Evolutionary conservation across 805 yeast species (phyloP), one percentile per base, ranked within the genome.

Genomic region (Metschnikowia borealis): DNA sequence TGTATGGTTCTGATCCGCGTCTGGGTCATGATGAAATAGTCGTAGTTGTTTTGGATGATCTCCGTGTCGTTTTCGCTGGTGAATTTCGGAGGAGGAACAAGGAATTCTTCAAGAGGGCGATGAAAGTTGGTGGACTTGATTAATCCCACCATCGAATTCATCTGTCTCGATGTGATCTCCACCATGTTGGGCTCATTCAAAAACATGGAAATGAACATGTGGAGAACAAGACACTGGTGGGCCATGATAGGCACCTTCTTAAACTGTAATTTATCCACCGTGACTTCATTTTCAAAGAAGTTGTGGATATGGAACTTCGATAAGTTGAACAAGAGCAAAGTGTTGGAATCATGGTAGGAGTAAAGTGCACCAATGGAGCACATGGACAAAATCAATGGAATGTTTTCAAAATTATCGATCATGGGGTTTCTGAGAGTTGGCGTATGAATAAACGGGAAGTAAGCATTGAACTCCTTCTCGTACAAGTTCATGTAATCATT

Each of bases 331-430:
- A 87, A 67, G 8, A 86, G 71, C 58, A 85, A 75, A 0, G 96
- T 87, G 62, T 87, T 87, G 35, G 84, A 70, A 32, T 89, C 86
- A 60, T 87, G 90, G 68, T 86, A 89, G 0, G 89, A 82, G 61
- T 87, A 89, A 20, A 91, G 74, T 0, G 97, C 96, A 39, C 98
- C 98, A 51, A 91, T 81, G 14, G 96, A 85, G 1, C 94, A 86
- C 80, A 90, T 86, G 2, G 95, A 82, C 48, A 90, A 70, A 5
- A 89, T 64, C 42, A 91, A 73, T 2, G 96, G 91, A 63, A 83
- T 65, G 67, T 77, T 62, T 63, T 77, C 69, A 73, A 70, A 71
- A 50, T 65, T 67, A 43, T 70, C 70, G n/a, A 64, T 69, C 63
- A 60, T 57, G 1, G 74, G 70, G 39, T 62, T 66, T 44, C 65